A percentile compares a stretch with the other conserved stretches of the same genome.
These are phyloP conservation scores for Rhodotorula sp. DNA, from an alignment of 1,284 basidiomycete species.

Conservation along the genomic window DNA sequence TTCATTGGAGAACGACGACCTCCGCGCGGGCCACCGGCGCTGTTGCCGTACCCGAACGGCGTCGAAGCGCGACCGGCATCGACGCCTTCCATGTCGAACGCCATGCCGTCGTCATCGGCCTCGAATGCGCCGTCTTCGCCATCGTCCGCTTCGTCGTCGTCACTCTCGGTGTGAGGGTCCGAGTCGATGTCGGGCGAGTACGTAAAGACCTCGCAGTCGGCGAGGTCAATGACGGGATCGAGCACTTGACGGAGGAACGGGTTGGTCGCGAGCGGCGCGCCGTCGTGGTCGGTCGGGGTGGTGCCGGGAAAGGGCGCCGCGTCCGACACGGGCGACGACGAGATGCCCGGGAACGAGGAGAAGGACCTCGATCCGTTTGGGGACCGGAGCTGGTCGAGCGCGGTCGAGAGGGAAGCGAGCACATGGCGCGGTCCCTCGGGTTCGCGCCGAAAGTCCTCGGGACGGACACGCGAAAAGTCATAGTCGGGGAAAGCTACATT, in stretches of 20 bases:
- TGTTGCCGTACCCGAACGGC: conserved; percentile 7
- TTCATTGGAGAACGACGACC: conserved; percentile 29
- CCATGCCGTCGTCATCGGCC: conserved; percentile 30
- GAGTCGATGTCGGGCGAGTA: conserved; percentile 91
- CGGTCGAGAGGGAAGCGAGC: conserved; percentile 74
- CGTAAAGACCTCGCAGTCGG: conserved; percentile 92
- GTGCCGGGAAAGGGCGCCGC: conserved; percentile 28
- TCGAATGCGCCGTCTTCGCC: conserved; percentile 34
- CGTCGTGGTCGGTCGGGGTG: conserved; percentile 20
- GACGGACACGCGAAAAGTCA: conserved; percentile 90
- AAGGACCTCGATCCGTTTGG: conserved; percentile 35
- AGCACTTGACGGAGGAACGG: conserved; percentile 81
- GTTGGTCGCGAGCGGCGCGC: conserved; percentile 58
- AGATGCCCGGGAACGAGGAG: conserved; percentile 34
- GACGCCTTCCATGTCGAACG: conserved; percentile 9
- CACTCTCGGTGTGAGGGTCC: conserved; percentile 76
- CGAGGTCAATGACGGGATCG: conserved; percentile 83
- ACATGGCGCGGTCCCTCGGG: conserved; percentile 64
- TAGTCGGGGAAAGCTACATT: conserved; percentile 97
- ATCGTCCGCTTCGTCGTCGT: conserved; percentile 47
- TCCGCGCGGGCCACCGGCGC: not conserved
- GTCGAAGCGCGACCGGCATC: conserved; percentile 9
- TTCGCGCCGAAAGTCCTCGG: conserved; percentile 78
- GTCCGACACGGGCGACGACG: conserved; percentile 36
- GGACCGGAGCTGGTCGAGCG: conserved; percentile 53